These are phyloP conservation scores for Purshia tridentata DNA, from an alignment of 306 rosid genomes.

Conservation along the genomic window DNA sequence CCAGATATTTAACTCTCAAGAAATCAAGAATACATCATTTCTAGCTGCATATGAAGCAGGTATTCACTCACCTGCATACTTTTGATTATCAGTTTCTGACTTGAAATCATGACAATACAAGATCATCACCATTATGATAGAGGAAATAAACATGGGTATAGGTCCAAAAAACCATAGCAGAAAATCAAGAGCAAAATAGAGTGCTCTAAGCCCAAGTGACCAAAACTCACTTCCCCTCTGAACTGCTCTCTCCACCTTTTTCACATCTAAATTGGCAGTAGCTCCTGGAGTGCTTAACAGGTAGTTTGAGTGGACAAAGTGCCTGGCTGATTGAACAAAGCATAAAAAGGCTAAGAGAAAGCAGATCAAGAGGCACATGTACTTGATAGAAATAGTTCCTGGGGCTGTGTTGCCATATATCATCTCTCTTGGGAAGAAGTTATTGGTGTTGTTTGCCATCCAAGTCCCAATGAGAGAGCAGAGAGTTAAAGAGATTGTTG, in stretches of 20 bases:
- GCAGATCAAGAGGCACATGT: constrained; percentile 48
- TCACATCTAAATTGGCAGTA: constrained; percentile 24
- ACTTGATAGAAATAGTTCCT: constrained; percentile 47
- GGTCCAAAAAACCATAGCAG: constrained; percentile 83
- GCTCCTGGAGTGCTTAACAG: constrained; percentile 56
- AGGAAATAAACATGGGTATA: constrained; percentile 64
- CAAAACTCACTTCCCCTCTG: constrained; percentile 69
- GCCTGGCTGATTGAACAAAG: constrained; percentile 68
- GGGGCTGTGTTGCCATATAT: constrained; percentile 61
- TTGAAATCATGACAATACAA: constrained; percentile 48
- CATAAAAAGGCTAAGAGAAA: constrained; percentile 68
- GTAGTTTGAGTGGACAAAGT: constrained; percentile 66
- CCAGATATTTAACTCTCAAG: not conserved
- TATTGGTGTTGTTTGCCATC: constrained; percentile 35
- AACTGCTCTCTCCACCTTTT: constrained; percentile 49
- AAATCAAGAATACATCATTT: not conserved
- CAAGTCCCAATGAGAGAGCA: constrained; percentile 75
- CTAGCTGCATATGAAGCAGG: too few species aligned
- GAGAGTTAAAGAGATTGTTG: constrained; percentile 56
- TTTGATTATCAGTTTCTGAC: not conserved
- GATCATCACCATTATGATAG: constrained; percentile 44
- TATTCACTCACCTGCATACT: not conserved
- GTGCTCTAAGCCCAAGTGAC: constrained; percentile 70
- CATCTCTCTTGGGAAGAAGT: constrained; percentile 34
- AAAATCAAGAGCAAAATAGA: constrained; percentile 62